These are phyloP conservation scores for Tuber calosporum DNA, from an alignment of 495 filamentous ascomycete species.

Conservation along the genomic window DNA sequence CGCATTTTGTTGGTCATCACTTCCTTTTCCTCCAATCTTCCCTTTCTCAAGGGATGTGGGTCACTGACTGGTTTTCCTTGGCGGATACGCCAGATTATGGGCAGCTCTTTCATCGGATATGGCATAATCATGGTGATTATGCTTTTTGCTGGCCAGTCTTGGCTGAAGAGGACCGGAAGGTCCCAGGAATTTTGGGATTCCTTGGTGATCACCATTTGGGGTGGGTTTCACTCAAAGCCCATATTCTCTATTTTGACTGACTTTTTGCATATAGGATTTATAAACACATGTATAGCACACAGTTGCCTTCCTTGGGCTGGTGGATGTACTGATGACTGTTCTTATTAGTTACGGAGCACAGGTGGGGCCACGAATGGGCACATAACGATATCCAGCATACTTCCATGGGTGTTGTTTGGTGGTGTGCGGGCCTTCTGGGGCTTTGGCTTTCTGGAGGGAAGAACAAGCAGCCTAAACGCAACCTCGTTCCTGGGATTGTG, in stretches of 20 bases:
- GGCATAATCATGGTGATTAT: slow-evolving; percentile 81
- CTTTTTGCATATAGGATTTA: slow-evolving; percentile 45
- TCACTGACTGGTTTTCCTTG: slow-evolving; percentile 6
- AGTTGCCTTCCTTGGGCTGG: neutral
- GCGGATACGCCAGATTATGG: slow-evolving; percentile 62
- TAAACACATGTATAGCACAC: slow-evolving; percentile 63
- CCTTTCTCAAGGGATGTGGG: neutral
- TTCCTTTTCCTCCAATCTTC: neutral
- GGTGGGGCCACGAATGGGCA: slow-evolving; percentile 87
- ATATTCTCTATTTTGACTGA: neutral
- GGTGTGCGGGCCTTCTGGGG: slow-evolving; percentile 83
- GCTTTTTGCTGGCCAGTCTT: slow-evolving; percentile 77
- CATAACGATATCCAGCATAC: slow-evolving; percentile 95
- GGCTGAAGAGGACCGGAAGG: slow-evolving; percentile 74
- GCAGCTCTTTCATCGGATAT: slow-evolving; percentile 90
- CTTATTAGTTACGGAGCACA: slow-evolving; percentile 69
- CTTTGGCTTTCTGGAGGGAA: slow-evolving; percentile 82
- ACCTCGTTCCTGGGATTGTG: slow-evolving; percentile 84
- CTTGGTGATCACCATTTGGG: slow-evolving; percentile 83
- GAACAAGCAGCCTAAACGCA: slow-evolving; percentile 79
- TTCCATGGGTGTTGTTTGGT: slow-evolving; percentile 96
- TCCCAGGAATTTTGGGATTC: slow-evolving; percentile 98
- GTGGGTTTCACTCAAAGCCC: slow-evolving; percentile 37
- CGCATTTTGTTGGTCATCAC: slow-evolving; percentile 60
- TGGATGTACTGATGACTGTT: neutral